These are phyloP conservation scores for Aspergillus ostianus DNA, from an alignment of 495 filamentous ascomycete genomes.

Conservation along the genomic window DNA sequence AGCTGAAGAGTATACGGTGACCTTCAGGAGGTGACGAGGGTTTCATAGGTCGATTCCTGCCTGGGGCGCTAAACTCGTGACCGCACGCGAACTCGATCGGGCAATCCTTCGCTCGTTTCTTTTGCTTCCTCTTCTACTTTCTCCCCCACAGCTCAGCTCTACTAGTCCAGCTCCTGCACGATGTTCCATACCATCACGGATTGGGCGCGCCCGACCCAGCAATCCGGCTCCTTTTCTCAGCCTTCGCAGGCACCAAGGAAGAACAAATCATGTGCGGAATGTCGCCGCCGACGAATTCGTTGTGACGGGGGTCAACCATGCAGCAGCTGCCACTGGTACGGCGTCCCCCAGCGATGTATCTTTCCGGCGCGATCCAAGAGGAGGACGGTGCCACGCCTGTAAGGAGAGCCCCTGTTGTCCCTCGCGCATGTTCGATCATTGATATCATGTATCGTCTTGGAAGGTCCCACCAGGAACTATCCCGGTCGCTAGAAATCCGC, in stretches of 20 bases:
- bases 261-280: constrained; percentile 3
- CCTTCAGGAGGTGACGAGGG: too few relatives aligned
- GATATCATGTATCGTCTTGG: not conserved
- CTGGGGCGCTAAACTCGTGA: too few relatives aligned
- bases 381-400: constrained; percentile 10
- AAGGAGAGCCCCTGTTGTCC: not conserved
- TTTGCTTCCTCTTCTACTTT: not conserved
- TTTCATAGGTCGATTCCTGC: too few relatives aligned
- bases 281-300: constrained; percentile 27
- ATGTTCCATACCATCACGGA: not conserved
- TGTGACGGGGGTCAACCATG: constrained; percentile 28
- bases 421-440: not conserved
- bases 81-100: too few relatives aligned
- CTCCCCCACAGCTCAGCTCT: not conserved
- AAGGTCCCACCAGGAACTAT: constrained; percentile 4
- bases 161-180: not conserved
- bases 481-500: constrained; percentile 8
- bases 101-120: too few relatives aligned
- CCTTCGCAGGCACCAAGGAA: not conserved
- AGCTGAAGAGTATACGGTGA: too few relatives aligned
- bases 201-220: not conserved
- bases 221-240: not conserved
- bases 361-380: constrained; percentile 14
- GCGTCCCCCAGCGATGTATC: constrained; percentile 6
- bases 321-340: constrained; percentile 29